Evolutionary conservation across 768 basidiomycete species (phyloP), one percentile per base, ranked within the genome.

Genomic region (Boletellus sp.): DNA sequence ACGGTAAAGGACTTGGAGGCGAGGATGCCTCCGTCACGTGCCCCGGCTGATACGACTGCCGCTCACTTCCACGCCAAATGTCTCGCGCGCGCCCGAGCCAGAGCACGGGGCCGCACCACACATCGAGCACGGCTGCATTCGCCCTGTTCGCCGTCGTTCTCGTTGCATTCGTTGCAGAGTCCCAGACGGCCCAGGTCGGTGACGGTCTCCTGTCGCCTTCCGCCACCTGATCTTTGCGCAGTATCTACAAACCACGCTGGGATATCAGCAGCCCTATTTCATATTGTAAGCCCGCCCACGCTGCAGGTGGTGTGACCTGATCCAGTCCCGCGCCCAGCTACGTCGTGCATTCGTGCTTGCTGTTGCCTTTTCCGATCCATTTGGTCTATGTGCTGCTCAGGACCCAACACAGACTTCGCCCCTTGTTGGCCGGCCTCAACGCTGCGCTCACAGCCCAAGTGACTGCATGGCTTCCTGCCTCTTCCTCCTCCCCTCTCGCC

Each of bases 211-310:
- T 41, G n/a, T 16, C 23, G 22, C 12, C 22, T 24, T 12, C 23
- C 23, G 16, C 40, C 15, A 28, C 34, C 46, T 61, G 24, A 61
- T 28, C 40, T 6, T 45, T 34, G 39, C 48, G 37, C 53, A 93
- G 90, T 85, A 92, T 70, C 81, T 95, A 13, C 89, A 93, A 66
- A 81, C 81, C 1, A 78, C 76, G 1, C 71, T 91, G 26, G 80
- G 74, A 31, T 99, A 89, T 70, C 77, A 83, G 45, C 90, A 96
- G 51, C 90, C 95, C 0, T 95, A 84, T 75, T 87, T 97, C 60
- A 73, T 91, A 53, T 90, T 94, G 90, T 90, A 59, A 53, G 87
- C 64, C 15, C 9, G 38, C 9, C 13, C n/a, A 38, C 4, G 4
- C 24, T 22, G 24, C 39, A n/a, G 12, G 20, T 20, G 8, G 28